Conservation (phyloP, 345 rosid species). For the Eucalyptus rudis region DNA sequence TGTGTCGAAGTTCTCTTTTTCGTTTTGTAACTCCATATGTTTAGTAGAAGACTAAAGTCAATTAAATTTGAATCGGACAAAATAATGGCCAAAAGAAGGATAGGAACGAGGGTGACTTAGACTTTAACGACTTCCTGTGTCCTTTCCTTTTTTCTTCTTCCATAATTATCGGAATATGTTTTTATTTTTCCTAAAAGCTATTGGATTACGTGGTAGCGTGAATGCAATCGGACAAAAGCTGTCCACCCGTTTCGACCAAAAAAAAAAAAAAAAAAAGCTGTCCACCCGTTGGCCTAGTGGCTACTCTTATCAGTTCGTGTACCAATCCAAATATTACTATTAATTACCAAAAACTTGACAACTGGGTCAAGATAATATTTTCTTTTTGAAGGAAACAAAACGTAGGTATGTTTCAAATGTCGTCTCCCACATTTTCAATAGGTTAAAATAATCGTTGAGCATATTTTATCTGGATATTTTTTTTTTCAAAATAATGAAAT, state of each 20-base stretch:
- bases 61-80: background rate
- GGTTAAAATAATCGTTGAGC: background rate
- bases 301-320: background rate
- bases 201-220: background rate
- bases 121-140: background rate
- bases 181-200: rapidly evolving
- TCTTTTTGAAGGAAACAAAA: too few species aligned
- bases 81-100: background rate
- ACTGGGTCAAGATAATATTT: too few species aligned
- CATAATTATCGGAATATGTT: background rate
- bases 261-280: too few species aligned
- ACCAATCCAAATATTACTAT: background rate
- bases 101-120: too few species aligned
- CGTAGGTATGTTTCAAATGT: background rate
- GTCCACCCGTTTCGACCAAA: too few species aligned
- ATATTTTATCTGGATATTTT: background rate
- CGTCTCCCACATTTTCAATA: background rate
- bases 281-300: too few species aligned
- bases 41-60: background rate
- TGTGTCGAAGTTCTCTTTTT: too few species aligned
- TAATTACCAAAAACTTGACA: too few species aligned
- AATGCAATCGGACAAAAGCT: background rate
- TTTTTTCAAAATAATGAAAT: background rate
- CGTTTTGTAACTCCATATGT: too few species aligned
- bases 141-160: background rate